Evolutionary conservation across 1,139 yeast genomes (phyloP), one percentile per base, ranked within the genome.

Genomic region (Saccharomyces hybrid): DNA sequence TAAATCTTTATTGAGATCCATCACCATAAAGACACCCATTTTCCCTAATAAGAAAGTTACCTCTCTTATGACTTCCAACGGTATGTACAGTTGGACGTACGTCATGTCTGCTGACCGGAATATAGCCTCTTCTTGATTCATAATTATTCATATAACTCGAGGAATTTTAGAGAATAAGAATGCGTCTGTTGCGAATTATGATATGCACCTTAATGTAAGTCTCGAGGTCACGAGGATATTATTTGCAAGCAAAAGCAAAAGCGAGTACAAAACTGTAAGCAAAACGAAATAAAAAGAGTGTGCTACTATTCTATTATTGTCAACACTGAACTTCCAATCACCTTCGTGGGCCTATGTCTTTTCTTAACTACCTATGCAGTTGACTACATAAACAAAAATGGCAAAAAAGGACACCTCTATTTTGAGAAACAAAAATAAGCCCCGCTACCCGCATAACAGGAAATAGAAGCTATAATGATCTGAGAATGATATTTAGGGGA

Each of bases 61-160:
- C 56, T 84, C 88, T 61, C 93, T 74, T 2, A 86, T 74, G 26
- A 82, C 79, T 69, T 86, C 95, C 27, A 84, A 75, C 2, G 91
- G 90, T 52, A 85, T 82, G 65, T 84, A 85, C 62, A 86, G 71
- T 66, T 85, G 88, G 48, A 85, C 81, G 69, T 84, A 78, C 25
- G 88, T 81, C 93, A 85, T 85, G 63, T 83, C 87, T 80, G 93
- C 93, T 51, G 93, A 85, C 64, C 67, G 63, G 56, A 52, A 63
- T 7, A 65, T 63, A 25, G 68, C 64, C 54, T 64, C 69, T 51
- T 64, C 64, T 34, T 53, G 49, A 7, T 49, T 54, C 63, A 59
- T 59, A 47, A 25, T 42, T 46, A 53, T 49, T n/a, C 44, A 34
- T 26, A 14, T 46, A 9, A 52, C 47, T 26, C 55, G 52, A 34